Base-by-base conservation (phyloP, 106 monocot genomes). In the Allium sativum region DNA sequence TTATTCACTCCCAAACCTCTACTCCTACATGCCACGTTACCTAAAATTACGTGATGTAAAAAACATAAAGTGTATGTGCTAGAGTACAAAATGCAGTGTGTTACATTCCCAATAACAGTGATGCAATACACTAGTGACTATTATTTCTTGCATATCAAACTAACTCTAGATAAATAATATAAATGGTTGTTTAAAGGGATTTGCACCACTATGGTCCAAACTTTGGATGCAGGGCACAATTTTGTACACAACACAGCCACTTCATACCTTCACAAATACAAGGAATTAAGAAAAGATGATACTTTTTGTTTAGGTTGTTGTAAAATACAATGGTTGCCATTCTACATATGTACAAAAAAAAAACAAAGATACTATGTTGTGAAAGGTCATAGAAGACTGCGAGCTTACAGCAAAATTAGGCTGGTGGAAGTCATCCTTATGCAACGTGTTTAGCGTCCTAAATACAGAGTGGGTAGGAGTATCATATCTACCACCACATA, bases 401-500 rank as follows among this genome's bases (percentile, higher is more conserved):
- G 48, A 50, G 14, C 50, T 76, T 77, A 93, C 93, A 74, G 59
- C 52, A 70, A 93, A 93, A 18, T 71, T 88, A 75, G 93, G 88
- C 69, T 93, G 85, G 60, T 80, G 85, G 72, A 75, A 85, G 70
- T 93, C 93, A 62, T 88, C 82, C 74, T 88, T 93, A 66, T 93
- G 93, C 69, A 88, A 50, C 59, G 93, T 88, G 41, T 85, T 60
- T 12, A 88, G 68, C 41, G 93, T 85, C 54, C 79, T 72, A 45
- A 93, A 88, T 65, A 93, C 41, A 64, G 74, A 53, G 67, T 93
- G 93, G 9, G 56, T 55, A 22, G 88, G 93, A 48, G 75, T 93
- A 67, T 93, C 93, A 64, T 93, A 93, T 71, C 93, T 70, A 18
- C 93, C 93, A 59, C 82, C 88, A 73, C 93, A 93, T 60, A 93